Evolutionary conservation across 2,329 filamentous ascomycete genomes (phyloP), one percentile per base, ranked within the genome.

Genomic region (Thielaviopsis populi): DNA sequence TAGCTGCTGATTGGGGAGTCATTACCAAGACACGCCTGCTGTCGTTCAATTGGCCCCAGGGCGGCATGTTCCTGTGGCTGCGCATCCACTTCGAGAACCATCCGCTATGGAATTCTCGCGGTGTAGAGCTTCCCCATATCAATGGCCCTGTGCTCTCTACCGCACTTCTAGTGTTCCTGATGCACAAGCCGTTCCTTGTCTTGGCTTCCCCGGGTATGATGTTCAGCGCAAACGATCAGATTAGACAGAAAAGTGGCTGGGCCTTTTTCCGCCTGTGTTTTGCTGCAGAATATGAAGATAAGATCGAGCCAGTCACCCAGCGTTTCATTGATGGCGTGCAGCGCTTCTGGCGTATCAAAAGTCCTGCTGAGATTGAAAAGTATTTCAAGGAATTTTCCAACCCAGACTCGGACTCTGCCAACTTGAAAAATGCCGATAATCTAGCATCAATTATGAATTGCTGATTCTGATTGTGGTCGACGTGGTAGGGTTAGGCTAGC

Each of bases 41-140:
- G 73, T 82, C 85, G 56, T 96, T 95, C 71, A 75, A 81, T 68
- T 90, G 88, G 80, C 91, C 91, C 0, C 82, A 87, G 33, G 91
- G 86, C 42, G 91, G 91, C 71, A 96, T 96, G 91, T 96, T 96
- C 73, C 74, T 95, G 64, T 96, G 91, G 91, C 70, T 95, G 2
- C 80, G 82, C 64, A 75, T 94, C 66, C 79, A 84, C 71, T 87
- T 91, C 69, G 81, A 86, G 63, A 77, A 78, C 1, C 91, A 96
- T 71, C 89, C 89, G 13, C 78, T 95, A 15, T 85, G 78, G 72
- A 70, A 72, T 62, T 72, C 72, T 2, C 67, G 73, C 30, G 67
- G 69, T 27, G 65, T 61, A 24, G 63, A 58, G n/a, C 67, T 73
- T 1, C 71, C 73, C 19, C 73, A 82, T 43, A 75, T 87, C 22